These are phyloP conservation scores for Sordariomycetes sp. DNA, from an alignment of 2,329 filamentous ascomycete species.

Conservation along the genomic window DNA sequence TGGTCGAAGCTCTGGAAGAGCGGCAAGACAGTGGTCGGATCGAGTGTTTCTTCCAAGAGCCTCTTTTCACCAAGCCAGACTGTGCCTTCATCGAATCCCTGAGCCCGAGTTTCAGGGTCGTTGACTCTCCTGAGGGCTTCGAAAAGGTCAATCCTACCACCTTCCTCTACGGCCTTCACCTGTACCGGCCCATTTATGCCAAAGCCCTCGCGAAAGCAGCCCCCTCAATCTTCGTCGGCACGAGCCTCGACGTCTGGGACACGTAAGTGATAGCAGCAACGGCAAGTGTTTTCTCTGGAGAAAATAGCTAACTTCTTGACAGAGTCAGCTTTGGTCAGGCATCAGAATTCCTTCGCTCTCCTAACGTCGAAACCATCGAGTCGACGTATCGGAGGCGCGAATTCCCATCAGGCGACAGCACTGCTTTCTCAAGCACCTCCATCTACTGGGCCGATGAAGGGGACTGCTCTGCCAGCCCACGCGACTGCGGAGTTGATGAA, in stretches of 20 bases:
- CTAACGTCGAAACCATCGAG: too few species aligned
- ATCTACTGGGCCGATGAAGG: too few species aligned
- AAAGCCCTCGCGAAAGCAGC: slow-evolving; percentile 32
- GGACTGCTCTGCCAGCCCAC: too few species aligned
- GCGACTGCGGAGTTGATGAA: too few species aligned
- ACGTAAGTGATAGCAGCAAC: too few species aligned
- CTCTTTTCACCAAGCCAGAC: slow-evolving; percentile 38
- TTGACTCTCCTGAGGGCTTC: slow-evolving; percentile 44
- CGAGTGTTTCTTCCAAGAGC: slow-evolving; percentile 43
- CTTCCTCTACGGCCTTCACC: slow-evolving; percentile 54
- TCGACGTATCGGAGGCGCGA: too few species aligned
- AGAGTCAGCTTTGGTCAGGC: too few species aligned
- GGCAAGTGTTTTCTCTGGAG: too few species aligned
- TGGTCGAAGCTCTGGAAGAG: slow-evolving; percentile 35
- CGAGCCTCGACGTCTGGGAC: slow-evolving; percentile 40
- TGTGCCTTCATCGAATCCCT: slow-evolving; percentile 43
- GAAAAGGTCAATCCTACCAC: slow-evolving; percentile 34
- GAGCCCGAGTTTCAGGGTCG: slow-evolving; percentile 40
- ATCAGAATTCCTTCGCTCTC: too few species aligned
- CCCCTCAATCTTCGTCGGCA: slow-evolving; percentile 51
- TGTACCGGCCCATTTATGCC: slow-evolving; percentile 45
- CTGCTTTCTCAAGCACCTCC: neutral
- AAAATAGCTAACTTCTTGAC: too few species aligned
- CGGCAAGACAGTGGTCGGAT: slow-evolving; percentile 22
- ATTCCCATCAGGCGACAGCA: too few species aligned